phyloP scores from a whole-genome alignment of 805 yeast genomes.

The Maudiozyma serrabonitensis region DNA sequence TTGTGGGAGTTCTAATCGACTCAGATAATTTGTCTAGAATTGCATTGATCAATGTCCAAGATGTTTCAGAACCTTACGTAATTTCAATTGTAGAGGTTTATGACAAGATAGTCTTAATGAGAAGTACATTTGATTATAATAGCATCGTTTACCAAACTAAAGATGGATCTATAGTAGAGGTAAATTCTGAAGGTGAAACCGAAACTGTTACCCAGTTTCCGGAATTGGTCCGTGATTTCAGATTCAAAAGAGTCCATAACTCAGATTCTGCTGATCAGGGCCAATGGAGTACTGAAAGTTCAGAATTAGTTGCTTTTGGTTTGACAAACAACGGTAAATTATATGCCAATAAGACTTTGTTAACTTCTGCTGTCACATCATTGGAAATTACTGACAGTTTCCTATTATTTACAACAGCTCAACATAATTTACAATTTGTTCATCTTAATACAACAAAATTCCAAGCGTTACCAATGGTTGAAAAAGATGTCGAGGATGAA shows the following conservation, averaged over 20 bases:
- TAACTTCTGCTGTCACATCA: slow-evolving; percentile 75
- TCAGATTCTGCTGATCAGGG: slow-evolving; percentile 12
- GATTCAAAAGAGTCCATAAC: slow-evolving; percentile 32
- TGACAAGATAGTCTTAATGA: slow-evolving; percentile 46
- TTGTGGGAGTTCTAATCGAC: slow-evolving; percentile 54
- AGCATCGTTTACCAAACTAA: slow-evolving; percentile 49
- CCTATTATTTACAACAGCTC: slow-evolving; percentile 78
- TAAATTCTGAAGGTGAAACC: slow-evolving; percentile 29
- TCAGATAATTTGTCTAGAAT: slow-evolving; percentile 41
- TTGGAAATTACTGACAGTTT: slow-evolving; percentile 61
- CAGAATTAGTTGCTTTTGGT: slow-evolving; percentile 49
- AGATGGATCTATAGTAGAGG: slow-evolving; percentile 46
- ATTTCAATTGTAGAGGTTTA: slow-evolving; percentile 35
- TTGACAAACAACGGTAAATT: slow-evolving; percentile 67
- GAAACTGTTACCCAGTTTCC: slow-evolving; percentile 46
- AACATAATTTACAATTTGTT: slow-evolving; percentile 69
- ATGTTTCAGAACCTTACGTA: slow-evolving; percentile 34
- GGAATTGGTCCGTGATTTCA: slow-evolving; percentile 55
- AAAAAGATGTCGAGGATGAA: slow-evolving; percentile 49
- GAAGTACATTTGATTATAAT: slow-evolving; percentile 44
- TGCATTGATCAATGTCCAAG: slow-evolving; percentile 39
- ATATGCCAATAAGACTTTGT: slow-evolving; percentile 47
- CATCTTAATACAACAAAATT: slow-evolving; percentile 45
- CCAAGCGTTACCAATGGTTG: slow-evolving; percentile 32
- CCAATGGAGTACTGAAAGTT: slow-evolving; percentile 24